phyloP scores from a whole-genome alignment of 495 filamentous ascomycete genomes.

The Elasticomyces elasticus region DNA sequence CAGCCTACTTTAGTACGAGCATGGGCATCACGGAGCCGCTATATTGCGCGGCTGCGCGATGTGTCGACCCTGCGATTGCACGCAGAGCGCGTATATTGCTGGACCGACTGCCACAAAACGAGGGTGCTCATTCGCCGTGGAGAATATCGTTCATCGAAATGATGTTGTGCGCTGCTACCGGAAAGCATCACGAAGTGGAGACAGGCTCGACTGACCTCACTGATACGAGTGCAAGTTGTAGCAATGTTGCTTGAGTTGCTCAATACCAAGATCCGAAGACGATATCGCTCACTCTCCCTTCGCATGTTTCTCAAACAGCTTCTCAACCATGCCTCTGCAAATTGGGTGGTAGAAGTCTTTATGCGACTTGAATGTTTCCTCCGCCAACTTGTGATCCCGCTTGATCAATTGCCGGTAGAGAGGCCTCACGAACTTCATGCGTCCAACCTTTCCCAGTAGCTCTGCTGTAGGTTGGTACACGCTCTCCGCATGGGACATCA shows the following conservation, averaged over 20 bases:
- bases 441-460: slow-evolving; percentile 68
- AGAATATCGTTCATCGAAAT: background rate
- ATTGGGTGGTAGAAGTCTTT: slow-evolving; percentile 94
- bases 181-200: background rate
- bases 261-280: too few species aligned
- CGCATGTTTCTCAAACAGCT: slow-evolving; percentile 41
- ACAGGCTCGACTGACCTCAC: background rate
- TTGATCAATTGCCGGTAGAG: slow-evolving; percentile 63
- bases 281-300: background rate
- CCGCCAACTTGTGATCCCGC: slow-evolving; percentile 60
- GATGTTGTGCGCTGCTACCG: background rate
- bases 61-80: background rate
- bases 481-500: slow-evolving; percentile 58
- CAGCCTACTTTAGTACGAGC: background rate
- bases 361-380: slow-evolving; percentile 76
- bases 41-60: background rate
- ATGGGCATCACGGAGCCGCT: slow-evolving; percentile 9
- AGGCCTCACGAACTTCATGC: slow-evolving; percentile 95
- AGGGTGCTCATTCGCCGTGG: slow-evolving; percentile 1
- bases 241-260: too few species aligned
- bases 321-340: slow-evolving; percentile 70
- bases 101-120: background rate
- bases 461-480: slow-evolving; percentile 60
- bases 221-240: background rate
- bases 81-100: background rate